phyloP scores from a whole-genome alignment of 305 asterid species.

The Fraxinus floribunda region DNA sequence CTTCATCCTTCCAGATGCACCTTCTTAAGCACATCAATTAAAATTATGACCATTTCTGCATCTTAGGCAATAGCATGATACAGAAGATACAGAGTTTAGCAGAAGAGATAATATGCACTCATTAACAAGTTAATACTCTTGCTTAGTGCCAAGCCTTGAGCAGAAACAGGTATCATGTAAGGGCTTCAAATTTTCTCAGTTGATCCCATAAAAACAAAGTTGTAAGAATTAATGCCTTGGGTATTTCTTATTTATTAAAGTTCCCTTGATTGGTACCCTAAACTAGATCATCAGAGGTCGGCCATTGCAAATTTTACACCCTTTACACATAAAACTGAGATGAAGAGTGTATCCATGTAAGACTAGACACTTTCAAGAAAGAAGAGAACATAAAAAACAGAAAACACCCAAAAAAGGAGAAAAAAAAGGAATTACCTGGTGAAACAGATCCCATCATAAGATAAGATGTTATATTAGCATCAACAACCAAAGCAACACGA shows the following conservation, averaged over 20 bases:
- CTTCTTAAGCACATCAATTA: background rate
- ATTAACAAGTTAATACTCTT: background rate
- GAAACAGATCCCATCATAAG: slow-evolving; percentile 99
- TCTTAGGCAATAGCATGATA: too few species aligned
- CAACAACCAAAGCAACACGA: slow-evolving; percentile 96
- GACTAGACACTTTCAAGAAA: slow-evolving; percentile 4
- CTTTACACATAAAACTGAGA: slow-evolving; percentile 6
- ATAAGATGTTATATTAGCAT: slow-evolving; percentile 97
- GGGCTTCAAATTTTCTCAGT: background rate
- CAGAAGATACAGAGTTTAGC: background rate
- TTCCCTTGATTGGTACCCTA: background rate
- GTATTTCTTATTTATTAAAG: background rate
- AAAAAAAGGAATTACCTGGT: slow-evolving; percentile 60
- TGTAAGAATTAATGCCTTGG: background rate
- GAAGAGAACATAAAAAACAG: background rate
- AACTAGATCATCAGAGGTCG: background rate
- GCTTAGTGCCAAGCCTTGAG: background rate
- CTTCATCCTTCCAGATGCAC: background rate
- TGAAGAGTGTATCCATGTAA: background rate
- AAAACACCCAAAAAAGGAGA: background rate
- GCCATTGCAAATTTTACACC: slow-evolving; percentile 9
- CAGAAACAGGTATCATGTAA: background rate
- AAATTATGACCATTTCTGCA: background rate
- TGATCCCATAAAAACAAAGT: background rate
- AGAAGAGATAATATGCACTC: background rate